A percentile compares a stretch with the other conserved stretches of the same genome.
Evolutionary conservation across 306 rosid species (phyloP).

Genomic region (Ziziphus jujuba): DNA sequence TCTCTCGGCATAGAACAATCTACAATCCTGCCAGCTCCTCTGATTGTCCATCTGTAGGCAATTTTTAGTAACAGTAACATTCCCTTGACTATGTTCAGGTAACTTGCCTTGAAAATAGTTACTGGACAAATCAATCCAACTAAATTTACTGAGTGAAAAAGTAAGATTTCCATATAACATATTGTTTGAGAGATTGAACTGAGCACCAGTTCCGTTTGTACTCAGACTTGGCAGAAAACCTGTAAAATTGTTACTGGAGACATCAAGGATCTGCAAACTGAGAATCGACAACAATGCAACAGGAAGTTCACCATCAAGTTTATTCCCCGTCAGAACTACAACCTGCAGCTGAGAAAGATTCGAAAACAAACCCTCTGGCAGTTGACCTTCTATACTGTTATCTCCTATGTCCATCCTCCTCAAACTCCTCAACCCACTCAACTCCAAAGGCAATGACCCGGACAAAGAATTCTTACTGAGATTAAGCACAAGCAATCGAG

Average conservation of each 20-base stretch:
- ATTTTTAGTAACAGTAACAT: slow-evolving; percentile 50
- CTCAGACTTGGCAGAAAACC: slow-evolving; percentile 44
- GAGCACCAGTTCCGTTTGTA: slow-evolving; percentile 27
- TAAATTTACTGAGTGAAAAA: slow-evolving; percentile 26
- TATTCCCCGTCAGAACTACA: slow-evolving; percentile 49
- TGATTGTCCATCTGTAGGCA: slow-evolving; percentile 60
- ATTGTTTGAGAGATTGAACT: slow-evolving; percentile 70
- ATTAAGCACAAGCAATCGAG: slow-evolving; percentile 53
- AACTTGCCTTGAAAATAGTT: slow-evolving; percentile 73
- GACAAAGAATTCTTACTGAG: slow-evolving; percentile 67
- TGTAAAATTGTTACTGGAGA: slow-evolving; percentile 63
- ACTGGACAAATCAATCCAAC: slow-evolving; percentile 59
- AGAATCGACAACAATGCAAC: slow-evolving; percentile 44
- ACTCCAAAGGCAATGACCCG: slow-evolving; percentile 45
- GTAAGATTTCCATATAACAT: slow-evolving; percentile 60
- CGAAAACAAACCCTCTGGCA: slow-evolving; percentile 43
- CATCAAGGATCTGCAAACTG: slow-evolving; percentile 53
- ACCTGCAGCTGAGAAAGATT: slow-evolving; percentile 34
- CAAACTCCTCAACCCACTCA: slow-evolving; percentile 38
- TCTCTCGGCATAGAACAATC: slow-evolving; percentile 49
- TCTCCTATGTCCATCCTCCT: slow-evolving; percentile 31
- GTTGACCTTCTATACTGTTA: slow-evolving; percentile 42
- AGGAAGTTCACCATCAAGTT: slow-evolving; percentile 53
- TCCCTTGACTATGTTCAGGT: slow-evolving; percentile 29
- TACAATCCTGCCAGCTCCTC: slow-evolving; percentile 53